These are phyloP conservation scores for Coriolopsis trogii DNA, from an alignment of 1,284 basidiomycete genomes.

Conservation along the genomic window DNA sequence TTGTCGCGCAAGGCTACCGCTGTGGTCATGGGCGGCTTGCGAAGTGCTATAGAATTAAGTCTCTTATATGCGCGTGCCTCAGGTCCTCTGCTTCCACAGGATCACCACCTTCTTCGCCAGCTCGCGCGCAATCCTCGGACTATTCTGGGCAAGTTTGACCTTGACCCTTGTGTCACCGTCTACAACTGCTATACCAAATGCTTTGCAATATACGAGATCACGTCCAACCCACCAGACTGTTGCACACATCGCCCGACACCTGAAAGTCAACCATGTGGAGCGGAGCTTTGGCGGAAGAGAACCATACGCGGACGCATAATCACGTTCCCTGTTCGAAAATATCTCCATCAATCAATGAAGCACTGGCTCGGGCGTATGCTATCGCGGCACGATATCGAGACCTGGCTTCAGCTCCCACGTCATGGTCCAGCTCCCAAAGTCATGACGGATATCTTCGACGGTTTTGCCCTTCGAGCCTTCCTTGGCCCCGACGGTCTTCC, in stretches of 20 bases:
- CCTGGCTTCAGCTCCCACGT: constrained; percentile 3
- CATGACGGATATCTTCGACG: constrained; percentile 21
- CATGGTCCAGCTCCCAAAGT: not conserved
- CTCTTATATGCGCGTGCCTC: not conserved
- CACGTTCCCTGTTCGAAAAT: constrained; percentile 8
- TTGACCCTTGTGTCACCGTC: constrained; percentile 2
- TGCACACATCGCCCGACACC: constrained; percentile 1
- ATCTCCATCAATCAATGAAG: constrained; percentile 18
- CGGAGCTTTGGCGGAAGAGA: not conserved
- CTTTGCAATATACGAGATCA: constrained; percentile 3
- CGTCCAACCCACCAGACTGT: not conserved
- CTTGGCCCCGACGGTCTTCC: constrained; percentile 6
- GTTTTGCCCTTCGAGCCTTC: constrained; percentile 10
- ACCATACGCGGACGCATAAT: not conserved
- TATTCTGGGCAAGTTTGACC: constrained; percentile 6
- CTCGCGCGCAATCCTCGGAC: constrained; percentile 13
- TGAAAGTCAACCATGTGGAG: constrained; percentile 4
- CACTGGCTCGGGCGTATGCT: constrained; percentile 22
- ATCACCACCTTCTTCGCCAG: not conserved
- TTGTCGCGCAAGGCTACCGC: constrained; percentile 4
- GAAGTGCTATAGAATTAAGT: not conserved
- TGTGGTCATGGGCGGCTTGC: not conserved
- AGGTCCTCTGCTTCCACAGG: not conserved
- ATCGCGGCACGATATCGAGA: constrained; percentile 14
- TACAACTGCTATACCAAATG: constrained; percentile 14